Evolutionary conservation across 2,329 filamentous ascomycete genomes (phyloP).

Genomic region (Plenodomus lindquistii): DNA sequence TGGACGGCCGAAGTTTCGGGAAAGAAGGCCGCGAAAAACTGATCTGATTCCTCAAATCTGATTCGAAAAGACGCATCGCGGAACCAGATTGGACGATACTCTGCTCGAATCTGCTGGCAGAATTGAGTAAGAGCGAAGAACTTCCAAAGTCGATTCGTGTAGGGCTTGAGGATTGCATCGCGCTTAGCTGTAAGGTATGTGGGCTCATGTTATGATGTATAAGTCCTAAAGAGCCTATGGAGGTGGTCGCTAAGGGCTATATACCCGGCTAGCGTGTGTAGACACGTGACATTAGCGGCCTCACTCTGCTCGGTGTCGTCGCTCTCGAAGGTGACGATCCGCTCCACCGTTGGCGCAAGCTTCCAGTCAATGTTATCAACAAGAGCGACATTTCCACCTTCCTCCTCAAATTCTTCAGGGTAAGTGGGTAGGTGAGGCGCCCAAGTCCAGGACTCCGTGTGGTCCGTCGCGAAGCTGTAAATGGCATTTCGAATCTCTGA

Average conservation of each 20-base stretch:
- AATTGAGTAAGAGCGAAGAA: neutral
- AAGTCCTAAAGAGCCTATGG: too few species aligned
- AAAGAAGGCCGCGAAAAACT: neutral
- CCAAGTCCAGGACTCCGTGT: neutral
- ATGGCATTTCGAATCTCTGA: constrained; percentile 1
- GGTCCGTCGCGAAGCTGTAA: neutral
- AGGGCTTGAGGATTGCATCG: neutral
- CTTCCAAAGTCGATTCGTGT: neutral
- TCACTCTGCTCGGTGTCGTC: too few species aligned
- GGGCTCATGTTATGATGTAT: too few species aligned
- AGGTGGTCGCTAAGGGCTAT: too few species aligned
- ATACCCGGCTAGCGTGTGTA: too few species aligned
- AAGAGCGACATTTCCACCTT: too few species aligned
- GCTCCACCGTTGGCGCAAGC: neutral
- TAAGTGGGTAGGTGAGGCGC: neutral
- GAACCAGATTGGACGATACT: constrained; percentile 6
- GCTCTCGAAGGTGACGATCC: too few species aligned
- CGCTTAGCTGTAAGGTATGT: too few species aligned
- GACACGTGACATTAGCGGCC: too few species aligned
- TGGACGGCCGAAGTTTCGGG: neutral
- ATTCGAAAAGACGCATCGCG: neutral
- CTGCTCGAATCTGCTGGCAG: constrained; percentile 2
- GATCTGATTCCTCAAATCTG: neutral
- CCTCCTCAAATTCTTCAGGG: neutral
- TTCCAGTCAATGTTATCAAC: neutral